Evolutionary conservation across 768 basidiomycete species (phyloP).

Genomic region (Agrocybe praecox): DNA sequence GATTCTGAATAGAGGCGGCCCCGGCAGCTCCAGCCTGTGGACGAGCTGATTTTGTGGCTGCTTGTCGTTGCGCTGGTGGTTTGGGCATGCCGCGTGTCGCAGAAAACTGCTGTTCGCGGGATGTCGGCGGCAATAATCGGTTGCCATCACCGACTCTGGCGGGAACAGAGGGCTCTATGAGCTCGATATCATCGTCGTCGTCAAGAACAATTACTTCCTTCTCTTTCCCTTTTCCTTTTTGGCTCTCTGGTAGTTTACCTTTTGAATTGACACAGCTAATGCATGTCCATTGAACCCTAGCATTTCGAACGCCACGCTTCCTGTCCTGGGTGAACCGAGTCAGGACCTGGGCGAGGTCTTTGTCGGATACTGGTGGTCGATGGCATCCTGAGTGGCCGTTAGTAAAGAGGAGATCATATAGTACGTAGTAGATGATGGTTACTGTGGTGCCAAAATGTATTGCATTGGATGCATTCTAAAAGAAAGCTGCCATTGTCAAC

Average conservation of each 20-base stretch:
- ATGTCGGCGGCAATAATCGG: neutral
- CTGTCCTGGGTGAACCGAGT: conserved; percentile 15
- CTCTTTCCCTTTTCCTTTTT: neutral
- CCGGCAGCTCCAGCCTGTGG: too few species aligned
- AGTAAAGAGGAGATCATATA: neutral
- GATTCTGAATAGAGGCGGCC: too few species aligned
- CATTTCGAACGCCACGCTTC: conserved; percentile 1
- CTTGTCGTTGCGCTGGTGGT: too few species aligned
- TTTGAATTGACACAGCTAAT: conserved; percentile 4
- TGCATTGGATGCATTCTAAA: conserved; percentile 33
- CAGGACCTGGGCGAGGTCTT: conserved; percentile 31
- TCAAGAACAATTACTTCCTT: conserved; percentile 10
- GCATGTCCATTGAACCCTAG: conserved; percentile 19
- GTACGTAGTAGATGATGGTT: conserved; percentile 9
- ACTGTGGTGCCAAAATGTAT: conserved; percentile 38
- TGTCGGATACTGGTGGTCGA: conserved; percentile 32
- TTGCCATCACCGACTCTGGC: neutral
- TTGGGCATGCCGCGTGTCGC: too few species aligned
- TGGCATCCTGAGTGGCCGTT: conserved; percentile 33
- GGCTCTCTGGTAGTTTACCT: neutral
- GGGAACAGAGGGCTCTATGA: neutral
- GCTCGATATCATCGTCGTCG: neutral
- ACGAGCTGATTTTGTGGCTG: too few species aligned
- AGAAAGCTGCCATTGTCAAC: conserved; percentile 29
- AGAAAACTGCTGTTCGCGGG: too few species aligned